Conservation (phyloP, 2,329 filamentous ascomycete genomes). For the Hypoxylon sp. region DNA sequence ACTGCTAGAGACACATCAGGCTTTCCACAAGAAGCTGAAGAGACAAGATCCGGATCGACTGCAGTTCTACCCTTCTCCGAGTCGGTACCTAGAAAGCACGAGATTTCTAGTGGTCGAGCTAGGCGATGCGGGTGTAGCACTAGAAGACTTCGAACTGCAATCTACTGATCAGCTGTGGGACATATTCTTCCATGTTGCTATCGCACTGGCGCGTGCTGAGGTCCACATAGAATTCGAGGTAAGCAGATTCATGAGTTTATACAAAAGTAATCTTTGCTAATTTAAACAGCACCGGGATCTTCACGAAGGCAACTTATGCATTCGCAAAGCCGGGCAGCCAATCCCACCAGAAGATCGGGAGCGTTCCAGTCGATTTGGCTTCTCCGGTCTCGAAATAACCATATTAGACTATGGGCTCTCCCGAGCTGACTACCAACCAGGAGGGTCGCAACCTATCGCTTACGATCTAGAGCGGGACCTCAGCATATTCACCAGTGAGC, state of each 20-base stretch:
- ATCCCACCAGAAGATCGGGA: constrained; percentile 44
- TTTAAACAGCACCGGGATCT: constrained; percentile 66
- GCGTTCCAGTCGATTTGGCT: constrained; percentile 58
- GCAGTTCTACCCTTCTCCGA: constrained; percentile 70
- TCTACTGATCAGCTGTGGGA: constrained; percentile 67
- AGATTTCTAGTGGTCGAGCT: constrained; percentile 69
- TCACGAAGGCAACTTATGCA: constrained; percentile 71
- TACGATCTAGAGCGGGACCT: constrained; percentile 69
- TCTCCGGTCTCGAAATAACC: constrained; percentile 69
- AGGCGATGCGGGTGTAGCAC: constrained; percentile 67
- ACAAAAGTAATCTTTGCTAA: constrained; percentile 14
- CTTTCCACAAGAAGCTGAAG: constrained; percentile 63
- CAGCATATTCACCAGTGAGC: constrained; percentile 66
- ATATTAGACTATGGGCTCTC: constrained; percentile 73
- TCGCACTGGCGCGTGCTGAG: constrained; percentile 68
- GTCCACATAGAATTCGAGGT: constrained; percentile 68
- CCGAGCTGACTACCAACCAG: constrained; percentile 53
- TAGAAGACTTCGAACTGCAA: constrained; percentile 65
- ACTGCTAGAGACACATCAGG: constrained; percentile 67
- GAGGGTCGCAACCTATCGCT: constrained; percentile 54
- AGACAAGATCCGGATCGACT: constrained; percentile 63
- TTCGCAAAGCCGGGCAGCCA: constrained; percentile 54
- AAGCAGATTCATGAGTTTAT: constrained; percentile 28
- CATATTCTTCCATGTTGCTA: constrained; percentile 66
- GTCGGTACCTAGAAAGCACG: constrained; percentile 65